These are phyloP conservation scores for Coemansia sp. DNA, from an alignment of 192 early-diverging fungal genomes.

Conservation along the genomic window DNA sequence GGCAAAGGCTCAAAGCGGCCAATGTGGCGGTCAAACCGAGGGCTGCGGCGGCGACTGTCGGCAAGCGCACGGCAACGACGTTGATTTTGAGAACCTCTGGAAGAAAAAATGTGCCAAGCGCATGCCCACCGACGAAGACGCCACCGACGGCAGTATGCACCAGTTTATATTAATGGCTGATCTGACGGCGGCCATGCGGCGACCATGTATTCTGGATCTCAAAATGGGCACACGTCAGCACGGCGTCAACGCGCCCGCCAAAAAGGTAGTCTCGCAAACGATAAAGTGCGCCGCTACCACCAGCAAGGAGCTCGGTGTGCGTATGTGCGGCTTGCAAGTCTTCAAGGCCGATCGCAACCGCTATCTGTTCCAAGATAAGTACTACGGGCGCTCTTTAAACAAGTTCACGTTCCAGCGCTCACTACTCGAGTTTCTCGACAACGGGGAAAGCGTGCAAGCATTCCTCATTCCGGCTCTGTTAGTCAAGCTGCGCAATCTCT, in stretches of 20 bases:
- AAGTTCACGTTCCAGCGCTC: slow-evolving; percentile 76
- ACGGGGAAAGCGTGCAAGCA: slow-evolving; percentile 73
- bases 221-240: slow-evolving; percentile 99
- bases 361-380: slow-evolving; percentile 93
- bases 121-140: slow-evolving; percentile 49
- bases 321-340: slow-evolving; percentile 98
- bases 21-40: slow-evolving; percentile 1
- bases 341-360: slow-evolving; percentile 74
- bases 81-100: slow-evolving; percentile 46
- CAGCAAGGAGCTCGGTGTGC: slow-evolving; percentile 62
- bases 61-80: slow-evolving; percentile 11
- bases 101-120: slow-evolving; percentile 55
- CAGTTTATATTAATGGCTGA: slow-evolving; percentile 96
- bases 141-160: slow-evolving; percentile 55
- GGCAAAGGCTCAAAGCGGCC: background rate
- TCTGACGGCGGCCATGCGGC: slow-evolving; percentile 84
- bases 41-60: background rate
- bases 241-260: slow-evolving; percentile 81
- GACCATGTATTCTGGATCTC: slow-evolving; percentile 95
- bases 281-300: slow-evolving; percentile 85
- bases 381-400: slow-evolving; percentile 88
- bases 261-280: slow-evolving; percentile 87
- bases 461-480: slow-evolving; percentile 84
- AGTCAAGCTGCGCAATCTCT: slow-evolving; percentile 71
- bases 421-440: slow-evolving; percentile 83